Percentiles rank a stretch among this genome's conserved stretches.
Evolutionary conservation across 1,284 basidiomycete genomes (phyloP).

Genomic region (Schizophyllum amplum): DNA sequence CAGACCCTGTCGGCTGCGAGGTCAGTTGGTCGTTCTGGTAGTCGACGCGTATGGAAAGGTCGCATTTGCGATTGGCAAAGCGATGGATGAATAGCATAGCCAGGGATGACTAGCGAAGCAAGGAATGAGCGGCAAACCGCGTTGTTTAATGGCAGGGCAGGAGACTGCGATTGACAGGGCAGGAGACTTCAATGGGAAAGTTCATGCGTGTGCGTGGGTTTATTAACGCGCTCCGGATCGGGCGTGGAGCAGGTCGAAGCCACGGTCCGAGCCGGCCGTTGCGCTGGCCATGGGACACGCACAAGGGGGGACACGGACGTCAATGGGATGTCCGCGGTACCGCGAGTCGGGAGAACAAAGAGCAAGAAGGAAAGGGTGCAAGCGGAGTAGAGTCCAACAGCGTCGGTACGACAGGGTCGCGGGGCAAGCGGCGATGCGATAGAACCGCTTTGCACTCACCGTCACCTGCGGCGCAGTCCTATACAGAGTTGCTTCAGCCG

Average conservation of each 20-base stretch:
- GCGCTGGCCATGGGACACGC: background rate
- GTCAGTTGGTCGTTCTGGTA: too few species aligned
- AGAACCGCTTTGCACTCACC: conserved; percentile 27
- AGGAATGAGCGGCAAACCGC: background rate
- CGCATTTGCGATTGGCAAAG: too few species aligned
- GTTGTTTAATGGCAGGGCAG: too few species aligned
- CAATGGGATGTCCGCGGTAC: too few species aligned
- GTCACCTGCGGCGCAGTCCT: conserved; percentile 65
- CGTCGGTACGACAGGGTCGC: background rate
- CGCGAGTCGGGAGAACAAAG: too few species aligned
- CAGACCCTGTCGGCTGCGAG: too few species aligned
- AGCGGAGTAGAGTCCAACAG: background rate
- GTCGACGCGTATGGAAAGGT: too few species aligned
- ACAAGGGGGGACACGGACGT: too few species aligned
- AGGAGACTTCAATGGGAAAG: too few species aligned
- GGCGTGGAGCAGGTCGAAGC: too few species aligned
- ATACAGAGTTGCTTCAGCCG: conserved; percentile 1
- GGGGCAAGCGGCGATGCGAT: background rate
- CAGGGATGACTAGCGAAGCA: background rate
- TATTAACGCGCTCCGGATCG: background rate
- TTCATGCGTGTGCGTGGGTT: background rate
- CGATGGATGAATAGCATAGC: background rate
- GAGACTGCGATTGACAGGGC: background rate
- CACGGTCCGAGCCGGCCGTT: background rate
- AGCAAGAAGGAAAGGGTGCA: background rate